A percentile compares a stretch with the other conserved stretches of the same genome.
Evolutionary conservation across 228 moss, liverwort and hornwort species (phyloP).

Genomic region (Sphagnum magellanicum): DNA sequence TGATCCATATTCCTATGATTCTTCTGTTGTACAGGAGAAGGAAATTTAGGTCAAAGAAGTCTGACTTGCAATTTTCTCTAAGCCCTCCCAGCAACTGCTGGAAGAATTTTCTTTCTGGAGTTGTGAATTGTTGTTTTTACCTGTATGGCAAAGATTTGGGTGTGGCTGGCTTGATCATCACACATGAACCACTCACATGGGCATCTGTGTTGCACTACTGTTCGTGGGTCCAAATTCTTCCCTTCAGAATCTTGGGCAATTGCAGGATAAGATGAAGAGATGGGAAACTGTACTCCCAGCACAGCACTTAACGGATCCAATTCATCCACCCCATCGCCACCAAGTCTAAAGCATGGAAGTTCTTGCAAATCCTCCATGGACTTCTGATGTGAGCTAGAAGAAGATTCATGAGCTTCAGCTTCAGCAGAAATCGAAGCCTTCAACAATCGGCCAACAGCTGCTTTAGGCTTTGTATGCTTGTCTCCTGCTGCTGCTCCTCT

Average conservation of each 20-base stretch:
- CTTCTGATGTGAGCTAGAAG: constrained; percentile 38
- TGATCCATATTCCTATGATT: no score
- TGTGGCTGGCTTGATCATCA: constrained; percentile 27
- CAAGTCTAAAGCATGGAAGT: background rate
- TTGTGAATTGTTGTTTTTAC: background rate
- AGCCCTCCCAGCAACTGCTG: background rate
- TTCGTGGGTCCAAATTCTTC: no score
- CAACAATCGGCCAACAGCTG: constrained; percentile 2
- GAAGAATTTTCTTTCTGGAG: background rate
- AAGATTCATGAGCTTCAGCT: constrained; percentile 44
- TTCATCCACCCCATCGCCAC: background rate
- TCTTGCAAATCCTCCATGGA: constrained; percentile 2
- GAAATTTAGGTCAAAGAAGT: no score
- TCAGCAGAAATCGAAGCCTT: constrained; percentile 36
- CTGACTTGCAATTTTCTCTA: background rate
- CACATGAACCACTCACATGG: constrained; percentile 56
- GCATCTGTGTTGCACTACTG: background rate
- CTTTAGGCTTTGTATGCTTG: constrained; percentile 25
- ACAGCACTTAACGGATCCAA: background rate
- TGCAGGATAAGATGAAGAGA: background rate
- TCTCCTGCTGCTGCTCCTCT: constrained; percentile 45
- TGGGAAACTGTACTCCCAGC: constrained; percentile 4
- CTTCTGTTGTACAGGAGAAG: no score
- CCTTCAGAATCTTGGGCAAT: no score
- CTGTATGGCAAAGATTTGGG: constrained; percentile 39